Conservation (phyloP, 2,329 filamentous ascomycete genomes). For the Cordyceps cicadae region DNA sequence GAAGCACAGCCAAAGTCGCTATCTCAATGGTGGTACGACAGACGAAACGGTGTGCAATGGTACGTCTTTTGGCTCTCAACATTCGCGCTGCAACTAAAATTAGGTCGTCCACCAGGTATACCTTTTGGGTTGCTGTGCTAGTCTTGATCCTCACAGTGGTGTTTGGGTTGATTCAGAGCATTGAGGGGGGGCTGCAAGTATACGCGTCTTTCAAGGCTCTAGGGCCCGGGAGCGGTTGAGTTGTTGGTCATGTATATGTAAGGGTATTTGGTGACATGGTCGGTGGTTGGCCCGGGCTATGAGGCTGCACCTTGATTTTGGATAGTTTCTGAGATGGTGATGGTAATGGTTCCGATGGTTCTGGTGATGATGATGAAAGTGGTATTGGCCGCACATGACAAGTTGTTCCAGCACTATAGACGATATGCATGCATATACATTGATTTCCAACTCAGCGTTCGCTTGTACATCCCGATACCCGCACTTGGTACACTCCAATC, state of each 20-base stretch:
- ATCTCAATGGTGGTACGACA: conserved; percentile 35
- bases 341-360: no score
- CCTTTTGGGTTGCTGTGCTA: conserved; percentile 29
- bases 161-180: conserved; percentile 32
- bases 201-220: conserved; percentile 16
- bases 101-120: not conserved
- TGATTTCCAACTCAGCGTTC: no score
- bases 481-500: no score
- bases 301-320: no score
- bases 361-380: no score
- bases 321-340: no score
- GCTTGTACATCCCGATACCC: not conserved
- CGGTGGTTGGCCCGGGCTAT: no score
- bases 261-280: no score
- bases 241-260: no score
- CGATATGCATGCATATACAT: no score
- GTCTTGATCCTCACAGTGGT: conserved; percentile 24
- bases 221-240: not conserved
- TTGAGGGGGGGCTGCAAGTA: conserved; percentile 34
- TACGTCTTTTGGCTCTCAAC: conserved; percentile 19
- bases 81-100: not conserved
- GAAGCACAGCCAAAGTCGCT: conserved; percentile 27
- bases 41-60: conserved; percentile 34
- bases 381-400: no score
- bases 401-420: no score